A percentile compares a stretch with the other conserved stretches of the same genome.
Conservation (phyloP, 306 rosid species). For the Pterocarpus macrocarpus region DNA sequence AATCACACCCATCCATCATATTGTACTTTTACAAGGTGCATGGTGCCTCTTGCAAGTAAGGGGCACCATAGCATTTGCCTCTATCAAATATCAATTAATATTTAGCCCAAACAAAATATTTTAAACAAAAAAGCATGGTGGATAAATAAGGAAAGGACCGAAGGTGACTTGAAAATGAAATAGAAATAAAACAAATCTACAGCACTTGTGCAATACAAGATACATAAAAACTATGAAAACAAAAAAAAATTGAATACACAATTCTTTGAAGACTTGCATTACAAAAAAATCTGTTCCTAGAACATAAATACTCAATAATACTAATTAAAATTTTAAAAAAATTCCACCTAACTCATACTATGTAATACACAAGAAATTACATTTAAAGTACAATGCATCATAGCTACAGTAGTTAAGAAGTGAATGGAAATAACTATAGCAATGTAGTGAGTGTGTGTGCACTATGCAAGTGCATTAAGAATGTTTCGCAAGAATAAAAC, state of each 20-base stretch:
- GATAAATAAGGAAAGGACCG: background rate
- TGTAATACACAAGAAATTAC: constrained; percentile 12
- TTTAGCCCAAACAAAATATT: background rate
- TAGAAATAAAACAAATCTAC: constrained; percentile 28
- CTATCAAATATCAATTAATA: constrained; percentile 17
- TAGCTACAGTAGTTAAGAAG: constrained; percentile 27
- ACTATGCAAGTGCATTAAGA: background rate
- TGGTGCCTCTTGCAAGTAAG: too few species aligned
- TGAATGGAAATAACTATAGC: constrained; percentile 3
- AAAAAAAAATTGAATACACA: too few species aligned
- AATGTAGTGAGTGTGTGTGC: too few species aligned
- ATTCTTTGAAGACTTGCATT: background rate
- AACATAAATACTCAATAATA: background rate
- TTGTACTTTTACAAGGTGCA: too few species aligned
- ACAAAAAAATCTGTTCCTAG: constrained; percentile 6
- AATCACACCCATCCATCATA: too few species aligned
- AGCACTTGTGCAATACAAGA: constrained; percentile 6
- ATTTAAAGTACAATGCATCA: background rate
- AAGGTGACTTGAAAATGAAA: constrained; percentile 13
- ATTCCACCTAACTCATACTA: background rate
- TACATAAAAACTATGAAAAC: background rate
- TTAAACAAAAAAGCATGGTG: background rate
- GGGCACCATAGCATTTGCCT: too few species aligned
- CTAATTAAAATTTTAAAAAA: background rate
- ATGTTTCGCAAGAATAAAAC: background rate